phyloP scores from a whole-genome alignment of 2,329 filamentous ascomycete species.

The Apiospora sp. region DNA sequence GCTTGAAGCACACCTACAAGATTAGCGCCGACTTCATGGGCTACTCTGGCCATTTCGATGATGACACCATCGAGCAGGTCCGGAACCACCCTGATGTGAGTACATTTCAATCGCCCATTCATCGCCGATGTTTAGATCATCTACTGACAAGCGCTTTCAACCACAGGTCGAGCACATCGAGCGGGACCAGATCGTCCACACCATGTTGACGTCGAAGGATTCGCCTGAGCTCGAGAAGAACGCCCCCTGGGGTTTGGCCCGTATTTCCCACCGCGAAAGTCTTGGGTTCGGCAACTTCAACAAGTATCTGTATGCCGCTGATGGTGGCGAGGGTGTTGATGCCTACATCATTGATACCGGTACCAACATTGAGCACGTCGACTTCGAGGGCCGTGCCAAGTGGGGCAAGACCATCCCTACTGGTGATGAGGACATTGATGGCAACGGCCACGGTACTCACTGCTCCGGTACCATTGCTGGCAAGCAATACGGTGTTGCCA shows the following conservation, averaged over 20 bases:
- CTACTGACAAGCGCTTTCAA: conserved; percentile 28
- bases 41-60: conserved; percentile 96
- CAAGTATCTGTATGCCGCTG: conserved; percentile 92
- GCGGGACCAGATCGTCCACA: conserved; percentile 91
- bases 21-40: conserved; percentile 85
- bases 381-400: conserved; percentile 93
- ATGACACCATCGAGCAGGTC: conserved; percentile 90
- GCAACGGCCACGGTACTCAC: conserved; percentile 98
- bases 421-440: conserved; percentile 87
- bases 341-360: conserved; percentile 99
- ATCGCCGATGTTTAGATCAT: neutral
- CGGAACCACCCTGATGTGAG: conserved; percentile 96
- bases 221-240: conserved; percentile 75
- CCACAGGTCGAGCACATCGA: conserved; percentile 93
- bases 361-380: conserved; percentile 91
- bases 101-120: conserved; percentile 39
- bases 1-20: conserved; percentile 96
- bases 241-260: conserved; percentile 97
- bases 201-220: conserved; percentile 60
- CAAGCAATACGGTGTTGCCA: conserved; percentile 99
- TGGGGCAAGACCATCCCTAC: conserved; percentile 97
- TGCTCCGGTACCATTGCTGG: conserved; percentile 98
- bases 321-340: conserved; percentile 96
- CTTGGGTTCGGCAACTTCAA: conserved; percentile 94
- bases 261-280: conserved; percentile 91